Conservation (phyloP, 1,284 basidiomycete species). For the Blastosporella zonata region DNA sequence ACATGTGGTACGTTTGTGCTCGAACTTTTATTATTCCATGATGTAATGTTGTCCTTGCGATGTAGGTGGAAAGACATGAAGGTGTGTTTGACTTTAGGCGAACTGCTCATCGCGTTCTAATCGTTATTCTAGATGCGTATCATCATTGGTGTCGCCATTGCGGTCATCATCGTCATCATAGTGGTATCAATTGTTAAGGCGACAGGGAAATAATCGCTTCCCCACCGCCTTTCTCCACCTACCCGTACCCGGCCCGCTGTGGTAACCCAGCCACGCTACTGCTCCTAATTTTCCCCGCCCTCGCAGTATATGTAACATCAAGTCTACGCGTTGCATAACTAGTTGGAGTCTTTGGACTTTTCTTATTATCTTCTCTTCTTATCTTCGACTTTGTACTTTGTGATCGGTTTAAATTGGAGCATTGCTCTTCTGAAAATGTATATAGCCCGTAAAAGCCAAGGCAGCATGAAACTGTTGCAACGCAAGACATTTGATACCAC, state of each 20-base stretch:
- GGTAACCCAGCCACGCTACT: constrained; percentile 26
- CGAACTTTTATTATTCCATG: constrained; percentile 16
- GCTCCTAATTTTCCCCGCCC: constrained; percentile 22
- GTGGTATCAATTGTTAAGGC: constrained; percentile 90
- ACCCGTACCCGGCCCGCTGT: constrained; percentile 9
- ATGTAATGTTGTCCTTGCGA: constrained; percentile 14
- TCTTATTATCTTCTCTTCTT: constrained; percentile 16
- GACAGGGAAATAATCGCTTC: constrained; percentile 40
- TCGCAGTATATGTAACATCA: constrained; percentile 19
- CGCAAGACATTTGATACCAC: neutral
- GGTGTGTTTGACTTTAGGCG: constrained; percentile 38
- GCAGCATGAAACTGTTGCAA: neutral
- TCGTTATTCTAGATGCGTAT: constrained; percentile 70
- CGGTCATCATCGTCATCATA: constrained; percentile 89
- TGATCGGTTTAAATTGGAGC: constrained; percentile 12
- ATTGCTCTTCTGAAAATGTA: constrained; percentile 7
- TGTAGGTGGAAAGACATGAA: constrained; percentile 97
- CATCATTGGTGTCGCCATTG: constrained; percentile 85
- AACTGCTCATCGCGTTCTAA: constrained; percentile 1
- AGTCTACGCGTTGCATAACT: constrained; percentile 8
- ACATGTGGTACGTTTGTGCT: constrained; percentile 71
- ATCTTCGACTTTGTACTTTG: constrained; percentile 14
- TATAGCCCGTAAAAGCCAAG: neutral
- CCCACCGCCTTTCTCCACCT: constrained; percentile 4
- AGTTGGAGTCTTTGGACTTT: constrained; percentile 17